A percentile compares a stretch with the other conserved stretches of the same genome.
Conservation (phyloP, 1,284 basidiomycete genomes). For the Omphalotus olearius region DNA sequence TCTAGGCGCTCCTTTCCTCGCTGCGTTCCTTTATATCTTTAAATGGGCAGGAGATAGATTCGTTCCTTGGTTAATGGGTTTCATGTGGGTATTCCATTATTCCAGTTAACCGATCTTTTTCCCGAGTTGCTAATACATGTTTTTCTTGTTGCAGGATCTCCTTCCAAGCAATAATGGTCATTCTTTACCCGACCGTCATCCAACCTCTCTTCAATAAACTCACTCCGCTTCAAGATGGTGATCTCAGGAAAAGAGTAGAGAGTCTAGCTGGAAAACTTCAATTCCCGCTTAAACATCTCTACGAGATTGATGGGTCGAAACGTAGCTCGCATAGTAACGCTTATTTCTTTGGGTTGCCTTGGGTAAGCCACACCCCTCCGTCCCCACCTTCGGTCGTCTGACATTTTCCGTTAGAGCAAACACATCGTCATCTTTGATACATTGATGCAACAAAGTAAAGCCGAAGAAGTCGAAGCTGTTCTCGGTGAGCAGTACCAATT, state of each 20-base stretch:
- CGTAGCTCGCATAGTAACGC: conserved; percentile 93
- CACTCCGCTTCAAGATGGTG: conserved; percentile 76
- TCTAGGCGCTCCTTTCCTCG: conserved; percentile 87
- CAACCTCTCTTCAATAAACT: conserved; percentile 98
- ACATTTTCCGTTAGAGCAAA: conserved; percentile 51
- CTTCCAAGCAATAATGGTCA: conserved; percentile 83
- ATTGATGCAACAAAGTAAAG: conserved; percentile 84
- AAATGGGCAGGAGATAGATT: conserved; percentile 90
- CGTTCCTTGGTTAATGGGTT: conserved; percentile 85
- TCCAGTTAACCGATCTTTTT: too few relatives aligned
- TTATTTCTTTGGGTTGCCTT: conserved; percentile 92
- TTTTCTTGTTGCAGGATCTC: conserved; percentile 63
- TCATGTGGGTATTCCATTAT: conserved; percentile 52
- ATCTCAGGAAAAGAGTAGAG: conserved; percentile 74
- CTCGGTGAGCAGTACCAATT: too few relatives aligned
- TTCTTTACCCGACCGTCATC: conserved; percentile 87
- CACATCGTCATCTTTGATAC: conserved; percentile 98
- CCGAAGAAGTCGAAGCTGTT: conserved; percentile 90
- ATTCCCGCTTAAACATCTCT: conserved; percentile 93
- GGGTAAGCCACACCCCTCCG: conserved; percentile 52
- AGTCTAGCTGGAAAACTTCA: conserved; percentile 73
- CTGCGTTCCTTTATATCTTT: conserved; percentile 86
- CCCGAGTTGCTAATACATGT: too few relatives aligned
- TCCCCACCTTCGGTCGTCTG: too few relatives aligned
- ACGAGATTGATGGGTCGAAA: conserved; percentile 97